A percentile compares a stretch with the other conserved stretches of the same genome.
phyloP scores from a whole-genome alignment of 108 stramenopile genomes.

The Stephanodiscus minutulus region DNA sequence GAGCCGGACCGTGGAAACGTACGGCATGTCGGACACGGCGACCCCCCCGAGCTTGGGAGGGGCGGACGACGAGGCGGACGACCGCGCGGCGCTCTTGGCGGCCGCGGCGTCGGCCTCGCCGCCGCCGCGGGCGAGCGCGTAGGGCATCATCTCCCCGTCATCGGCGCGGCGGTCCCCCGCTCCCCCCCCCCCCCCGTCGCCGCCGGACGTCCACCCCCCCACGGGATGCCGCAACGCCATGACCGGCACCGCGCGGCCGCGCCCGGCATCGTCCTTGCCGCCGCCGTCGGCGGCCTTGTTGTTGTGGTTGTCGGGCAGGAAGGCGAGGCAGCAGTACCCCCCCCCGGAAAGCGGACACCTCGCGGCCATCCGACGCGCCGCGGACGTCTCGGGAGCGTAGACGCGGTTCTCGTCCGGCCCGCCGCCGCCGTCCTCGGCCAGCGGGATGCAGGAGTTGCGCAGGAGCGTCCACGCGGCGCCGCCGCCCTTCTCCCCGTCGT shows the following conservation, averaged over 20 bases:
- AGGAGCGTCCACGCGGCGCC: slow-evolving; percentile 37
- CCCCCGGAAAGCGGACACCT: slow-evolving; percentile 42
- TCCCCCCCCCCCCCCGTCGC: background rate
- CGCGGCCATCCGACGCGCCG: slow-evolving; percentile 29
- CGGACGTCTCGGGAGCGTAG: slow-evolving; percentile 5
- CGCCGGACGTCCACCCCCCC: slow-evolving; percentile 25
- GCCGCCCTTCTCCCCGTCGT: background rate
- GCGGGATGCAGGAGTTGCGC: slow-evolving; percentile 32
- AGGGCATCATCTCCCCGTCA: slow-evolving; percentile 20
- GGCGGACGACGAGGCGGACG: background rate
- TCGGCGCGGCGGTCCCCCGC: background rate
- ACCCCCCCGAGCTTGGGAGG: slow-evolving; percentile 30
- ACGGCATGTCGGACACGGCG: slow-evolving; percentile 30
- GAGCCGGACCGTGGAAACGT: slow-evolving; percentile 50
- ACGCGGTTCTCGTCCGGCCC: background rate
- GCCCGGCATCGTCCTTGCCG: slow-evolving; percentile 1
- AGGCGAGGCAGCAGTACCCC: slow-evolving; percentile 49
- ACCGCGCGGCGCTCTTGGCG: background rate
- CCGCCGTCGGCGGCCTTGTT: background rate
- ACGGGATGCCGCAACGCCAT: slow-evolving; percentile 52
- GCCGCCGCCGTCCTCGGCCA: slow-evolving; percentile 12
- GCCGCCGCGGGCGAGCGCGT: slow-evolving; percentile 17
- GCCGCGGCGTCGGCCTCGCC: background rate
- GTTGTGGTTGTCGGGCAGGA: slow-evolving; percentile 9
- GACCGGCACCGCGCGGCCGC: slow-evolving; percentile 9